Evolutionary conservation across 2,329 filamentous ascomycete species (phyloP), one percentile per base, ranked within the genome.

Genomic region (Proliferodiscus dingleyae): DNA sequence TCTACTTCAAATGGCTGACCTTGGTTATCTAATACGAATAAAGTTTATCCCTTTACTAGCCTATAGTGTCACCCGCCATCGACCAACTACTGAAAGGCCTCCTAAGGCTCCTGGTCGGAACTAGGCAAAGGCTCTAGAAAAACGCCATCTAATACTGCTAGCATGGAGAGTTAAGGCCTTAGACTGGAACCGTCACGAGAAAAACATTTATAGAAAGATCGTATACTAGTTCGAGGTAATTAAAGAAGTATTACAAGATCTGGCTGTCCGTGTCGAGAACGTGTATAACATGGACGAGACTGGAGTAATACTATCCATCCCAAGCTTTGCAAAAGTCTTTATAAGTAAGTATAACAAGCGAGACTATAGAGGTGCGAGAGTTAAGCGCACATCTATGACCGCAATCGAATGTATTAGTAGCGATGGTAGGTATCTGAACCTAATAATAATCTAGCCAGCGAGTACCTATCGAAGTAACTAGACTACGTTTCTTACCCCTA

Each of bases 281-380:
- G 18, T 43, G n/a, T 66, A 66, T 50, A 66, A 66, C 45, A 65
- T 66, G 49, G 61, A 66, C 45, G 57, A 65, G 54, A 66, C 62
- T 15, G 58, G 62, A 40, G 53, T 66, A 11, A 54, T 66, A 49
- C 53, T 67, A 21, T 52, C 21, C 34, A 48, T 57, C 43, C 55
- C 55, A 5, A 50, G 44, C 29, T 61, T 58, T 33, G 33, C 65
- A 3, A 63, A 64, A 52, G 62, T 64, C 24, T 56, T 66, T 15
- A 52, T 64, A 45, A 44, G 53, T 52, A 59, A 57, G 29, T 42
- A 61, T 38, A 55, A 60, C 34, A 15, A n/a, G 13, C 43, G 52
- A 45, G 41, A 56, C 23, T 55, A 57, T 37, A 54, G 58, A 53
- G 57, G 59, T 29, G 54, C 54, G 52, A 52, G 30, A 5, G 47